Base-by-base conservation (phyloP, 2,329 filamentous ascomycete species). In the Chalara sp. region DNA sequence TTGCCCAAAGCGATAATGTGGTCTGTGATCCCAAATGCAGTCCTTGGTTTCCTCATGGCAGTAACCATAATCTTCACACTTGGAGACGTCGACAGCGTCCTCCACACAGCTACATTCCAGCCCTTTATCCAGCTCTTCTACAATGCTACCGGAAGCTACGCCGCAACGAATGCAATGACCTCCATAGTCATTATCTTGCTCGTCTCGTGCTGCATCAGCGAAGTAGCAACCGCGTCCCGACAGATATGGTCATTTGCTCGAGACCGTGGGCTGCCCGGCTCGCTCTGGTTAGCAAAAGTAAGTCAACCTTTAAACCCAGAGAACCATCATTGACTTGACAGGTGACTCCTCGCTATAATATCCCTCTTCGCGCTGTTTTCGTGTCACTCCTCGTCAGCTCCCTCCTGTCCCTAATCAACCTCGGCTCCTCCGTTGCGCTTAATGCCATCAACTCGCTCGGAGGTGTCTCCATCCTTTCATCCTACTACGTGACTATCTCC, bases 51-150 rank as follows among this genome's bases (percentile, higher is more conserved):
- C 54, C 53, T 65, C 32, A 54, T 68, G 29, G 54, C 69, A 12
- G 42, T 69, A n/a, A 63, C 66, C 2, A 60, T 66, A 28, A 56
- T 63, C 12, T 68, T 68, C 11, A 66, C 65, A 7, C 61, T 69
- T 43, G 66, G 61, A 0, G 64, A 66, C 6, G 58, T 70, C 10
- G 65, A 64, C 4, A 61, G 60, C 33, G 63, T 72, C 1, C 60
- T 76, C 5, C 49, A 60, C 2, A 67, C 69, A 0, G 61, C 65
- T 1, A 76, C 72, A 7, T 69, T 69, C 0, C 76, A 71, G 53
- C 70, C 76, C 6, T 72, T 76, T 63, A 69, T 75, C 58, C 70
- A 76, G 43, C 72, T 82, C 21, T 82, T 75, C 48, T 69, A 68
- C 46, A 68, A 74, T 45, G 68, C 67, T 5, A 70, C 72, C 5